phyloP scores from a whole-genome alignment of 2,329 filamentous ascomycete genomes.

The Dissoconium aciculare region DNA sequence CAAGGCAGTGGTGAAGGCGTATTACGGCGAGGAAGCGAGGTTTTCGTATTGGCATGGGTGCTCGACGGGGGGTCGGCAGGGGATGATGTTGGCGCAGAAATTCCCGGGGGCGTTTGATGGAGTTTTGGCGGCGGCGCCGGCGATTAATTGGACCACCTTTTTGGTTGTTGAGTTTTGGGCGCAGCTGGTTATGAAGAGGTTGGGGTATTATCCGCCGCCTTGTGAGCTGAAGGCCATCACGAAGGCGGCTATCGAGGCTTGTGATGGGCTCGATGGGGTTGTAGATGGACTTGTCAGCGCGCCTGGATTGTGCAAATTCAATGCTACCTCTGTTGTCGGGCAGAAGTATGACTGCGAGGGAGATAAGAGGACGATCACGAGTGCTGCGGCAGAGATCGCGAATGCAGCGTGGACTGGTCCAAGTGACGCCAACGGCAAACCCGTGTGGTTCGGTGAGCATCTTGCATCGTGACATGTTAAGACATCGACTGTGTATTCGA shows the following conservation, averaged over 20 bases:
- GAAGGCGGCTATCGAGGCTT: conserved; percentile 22
- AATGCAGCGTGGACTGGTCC: conserved; percentile 22
- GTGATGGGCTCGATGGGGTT: conserved; percentile 26
- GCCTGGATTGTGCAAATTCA: conserved; percentile 19
- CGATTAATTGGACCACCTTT: conserved; percentile 25
- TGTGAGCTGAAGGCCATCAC: conserved; percentile 27
- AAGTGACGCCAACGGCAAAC: conserved; percentile 11
- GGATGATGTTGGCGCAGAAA: conserved; percentile 24
- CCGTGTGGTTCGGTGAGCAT: conserved; percentile 22
- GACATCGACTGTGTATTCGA: conserved; percentile 17
- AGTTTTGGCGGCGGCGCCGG: conserved; percentile 27
- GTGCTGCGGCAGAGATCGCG: conserved; percentile 20
- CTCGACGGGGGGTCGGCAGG: conserved; percentile 27
- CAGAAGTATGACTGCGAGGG: conserved; percentile 15
- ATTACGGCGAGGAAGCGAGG: conserved; percentile 20
- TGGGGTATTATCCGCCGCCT: conserved; percentile 15
- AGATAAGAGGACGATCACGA: conserved; percentile 15
- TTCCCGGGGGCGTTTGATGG: conserved; percentile 28
- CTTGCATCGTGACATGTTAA: too few species aligned
- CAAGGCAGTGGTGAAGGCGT: conserved; percentile 17
- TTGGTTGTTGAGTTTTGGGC: conserved; percentile 19
- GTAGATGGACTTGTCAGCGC: conserved; percentile 23
- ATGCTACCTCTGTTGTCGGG: conserved; percentile 20
- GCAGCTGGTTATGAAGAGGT: conserved; percentile 19
- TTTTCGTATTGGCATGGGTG: conserved; percentile 29